Base-by-base conservation (phyloP, 2,329 filamentous ascomycete species). In the Colletotrichum lini region DNA sequence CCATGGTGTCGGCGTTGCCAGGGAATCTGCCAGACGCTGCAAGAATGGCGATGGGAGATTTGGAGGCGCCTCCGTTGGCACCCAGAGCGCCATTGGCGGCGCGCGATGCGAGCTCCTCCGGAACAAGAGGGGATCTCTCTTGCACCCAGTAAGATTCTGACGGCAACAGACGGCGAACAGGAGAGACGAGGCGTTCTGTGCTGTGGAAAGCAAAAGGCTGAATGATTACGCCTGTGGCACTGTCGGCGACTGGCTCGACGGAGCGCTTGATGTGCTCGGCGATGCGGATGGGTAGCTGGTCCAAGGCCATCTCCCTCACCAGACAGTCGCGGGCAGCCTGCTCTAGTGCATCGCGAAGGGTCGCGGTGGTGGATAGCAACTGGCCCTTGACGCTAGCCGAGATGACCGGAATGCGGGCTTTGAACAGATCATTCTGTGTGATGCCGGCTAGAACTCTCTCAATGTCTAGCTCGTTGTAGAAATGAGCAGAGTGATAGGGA, bases 21-120 rank as follows among this genome's bases (percentile, higher is more conserved):
- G 84, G 83, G 12, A 86, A 82, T 0, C 84, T 78, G 23, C 84
- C 84, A 0, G 80, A 80, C 67, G 79, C 82, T 30, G 82, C 82
- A 40, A 84, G 74, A 8, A 84, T 77, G 2, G 82, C 83, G 57
- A 84, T 73, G 16, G 15, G 40, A 3, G 58, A 21, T 30, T 50
- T 61, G 2, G 58, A n/a, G 10, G 16, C 7, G 1, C 42, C 16
- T 9, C 44, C 58, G 15, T n/a, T 8, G 40, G 56, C 13, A 21
- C 40, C 56, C n/a, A 45, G 23, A 26, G 40, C 56, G 12, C 40
- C 56, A 7, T 45, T 26, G 21, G 38, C 40, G 10, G 23, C 40
- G 5, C 26, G 15, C 15, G 56, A 44, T 7, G 38, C 38, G 13
- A 58, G 21, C 9, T 58, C 56, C 10, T 58, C 56, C 23, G 40